Conservation (phyloP, 345 rosid genomes). For the Rhodomyrtus tomentosa region DNA sequence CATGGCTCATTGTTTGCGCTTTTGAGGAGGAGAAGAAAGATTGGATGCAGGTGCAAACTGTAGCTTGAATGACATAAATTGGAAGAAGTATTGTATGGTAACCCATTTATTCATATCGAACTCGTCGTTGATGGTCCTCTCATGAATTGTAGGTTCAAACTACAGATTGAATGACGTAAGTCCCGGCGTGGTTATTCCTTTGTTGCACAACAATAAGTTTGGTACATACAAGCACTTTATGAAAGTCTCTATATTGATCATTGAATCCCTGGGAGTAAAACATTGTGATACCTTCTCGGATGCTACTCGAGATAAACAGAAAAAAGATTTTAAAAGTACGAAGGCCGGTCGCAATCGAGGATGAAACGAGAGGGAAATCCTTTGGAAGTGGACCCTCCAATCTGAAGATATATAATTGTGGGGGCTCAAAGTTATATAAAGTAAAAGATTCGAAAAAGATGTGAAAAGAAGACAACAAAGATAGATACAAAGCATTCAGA, state of each 20-base stretch:
- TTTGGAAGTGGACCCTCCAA: not conserved
- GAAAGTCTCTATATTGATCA: not conserved
- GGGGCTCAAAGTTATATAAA: not conserved
- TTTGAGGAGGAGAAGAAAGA: not conserved
- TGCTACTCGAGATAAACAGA: too few species aligned
- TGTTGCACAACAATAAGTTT: not conserved
- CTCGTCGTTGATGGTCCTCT: accelerated
- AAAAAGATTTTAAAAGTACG: too few species aligned
- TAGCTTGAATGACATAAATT: not conserved
- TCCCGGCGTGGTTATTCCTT: not conserved
- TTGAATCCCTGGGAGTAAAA: not conserved
- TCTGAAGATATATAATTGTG: not conserved
- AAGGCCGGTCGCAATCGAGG: not conserved
- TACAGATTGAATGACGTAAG: accelerated
- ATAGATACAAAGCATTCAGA: not conserved
- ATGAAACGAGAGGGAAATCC: not conserved
- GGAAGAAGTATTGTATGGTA: too few species aligned
- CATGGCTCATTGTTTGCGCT: not conserved
- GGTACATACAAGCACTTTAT: not conserved
- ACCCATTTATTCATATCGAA: not conserved
- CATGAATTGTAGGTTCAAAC: accelerated
- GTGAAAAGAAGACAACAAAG: not conserved
- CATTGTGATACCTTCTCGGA: not conserved
- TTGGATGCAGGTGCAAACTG: accelerated
- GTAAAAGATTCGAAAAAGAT: not conserved